Evolutionary conservation across 2,329 filamentous ascomycete species (phyloP).

Genomic region (Monosporascus sp.): DNA sequence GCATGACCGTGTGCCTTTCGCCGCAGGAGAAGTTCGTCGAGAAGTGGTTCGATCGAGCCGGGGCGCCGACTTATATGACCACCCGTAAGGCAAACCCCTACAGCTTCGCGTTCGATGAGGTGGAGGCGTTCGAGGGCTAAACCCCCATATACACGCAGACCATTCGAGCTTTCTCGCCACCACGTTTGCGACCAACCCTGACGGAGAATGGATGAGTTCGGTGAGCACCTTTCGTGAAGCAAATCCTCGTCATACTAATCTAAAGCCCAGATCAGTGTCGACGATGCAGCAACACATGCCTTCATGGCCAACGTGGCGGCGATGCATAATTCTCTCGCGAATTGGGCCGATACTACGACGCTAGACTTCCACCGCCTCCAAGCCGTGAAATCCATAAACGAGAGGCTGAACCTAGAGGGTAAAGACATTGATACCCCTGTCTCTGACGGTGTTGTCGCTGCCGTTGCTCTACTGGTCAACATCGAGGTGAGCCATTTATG

Average conservation of each 20-base stretch:
- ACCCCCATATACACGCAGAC: slow-evolving; percentile 9
- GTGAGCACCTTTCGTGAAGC: slow-evolving; percentile 11
- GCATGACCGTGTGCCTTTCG: slow-evolving; percentile 28
- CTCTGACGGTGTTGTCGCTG: slow-evolving; percentile 27
- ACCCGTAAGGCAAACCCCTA: slow-evolving; percentile 17
- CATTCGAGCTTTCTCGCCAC: slow-evolving; percentile 28
- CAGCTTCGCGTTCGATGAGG: background rate
- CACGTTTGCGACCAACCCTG: slow-evolving; percentile 28
- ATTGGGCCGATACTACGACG: slow-evolving; percentile 27
- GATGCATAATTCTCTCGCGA: slow-evolving; percentile 29
- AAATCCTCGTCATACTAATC: slow-evolving; percentile 3
- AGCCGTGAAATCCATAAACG: slow-evolving; percentile 27
- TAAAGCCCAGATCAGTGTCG: slow-evolving; percentile 22
- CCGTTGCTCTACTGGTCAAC: slow-evolving; percentile 28
- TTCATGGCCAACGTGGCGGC: slow-evolving; percentile 29
- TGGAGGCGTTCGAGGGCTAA: too few relatives aligned
- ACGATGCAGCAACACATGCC: slow-evolving; percentile 27
- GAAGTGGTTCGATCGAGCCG: slow-evolving; percentile 26
- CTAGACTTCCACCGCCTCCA: slow-evolving; percentile 30
- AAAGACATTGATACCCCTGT: slow-evolving; percentile 23
- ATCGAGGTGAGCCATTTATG: slow-evolving; percentile 19
- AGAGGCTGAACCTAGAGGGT: slow-evolving; percentile 26
- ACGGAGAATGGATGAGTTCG: slow-evolving; percentile 25
- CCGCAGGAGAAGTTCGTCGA: slow-evolving; percentile 24
- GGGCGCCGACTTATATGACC: slow-evolving; percentile 28